A percentile compares a stretch with the other conserved stretches of the same genome.
These are phyloP conservation scores for Globisporangium uncinulatum DNA, from an alignment of 352 stramenopile genomes.

Conservation along the genomic window DNA sequence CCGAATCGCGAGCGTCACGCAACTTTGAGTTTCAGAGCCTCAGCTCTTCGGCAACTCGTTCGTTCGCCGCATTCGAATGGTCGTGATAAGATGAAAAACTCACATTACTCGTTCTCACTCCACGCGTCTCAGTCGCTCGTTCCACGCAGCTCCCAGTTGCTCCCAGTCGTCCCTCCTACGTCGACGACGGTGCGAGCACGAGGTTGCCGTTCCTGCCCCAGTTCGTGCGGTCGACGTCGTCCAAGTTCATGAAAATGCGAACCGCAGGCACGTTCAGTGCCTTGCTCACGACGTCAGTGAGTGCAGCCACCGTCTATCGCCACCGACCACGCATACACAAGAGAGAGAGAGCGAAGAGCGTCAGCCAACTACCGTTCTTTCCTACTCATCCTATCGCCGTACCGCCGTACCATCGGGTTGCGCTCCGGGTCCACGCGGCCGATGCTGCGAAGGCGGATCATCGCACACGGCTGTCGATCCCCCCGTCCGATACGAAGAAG, in stretches of 20 bases:
- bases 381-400: neutral
- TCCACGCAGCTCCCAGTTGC: no score
- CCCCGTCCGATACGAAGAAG: no score
- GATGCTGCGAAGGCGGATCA: slow-evolving; percentile 48
- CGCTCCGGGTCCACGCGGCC: slow-evolving; percentile 42
- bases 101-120: no score
- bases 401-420: slow-evolving; percentile 33
- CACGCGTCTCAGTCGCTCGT: no score
- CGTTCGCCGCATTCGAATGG: no score
- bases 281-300: slow-evolving; percentile 37
- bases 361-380: no score
- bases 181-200: slow-evolving; percentile 15
- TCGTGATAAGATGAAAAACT: no score
- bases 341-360: neutral
- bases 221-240: slow-evolving; percentile 40
- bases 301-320: slow-evolving; percentile 28
- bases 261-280: slow-evolving; percentile 29
- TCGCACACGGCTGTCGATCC: slow-evolving; percentile 36
- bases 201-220: slow-evolving; percentile 34
- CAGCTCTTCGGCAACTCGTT: no score
- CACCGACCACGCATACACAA: neutral
- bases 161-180: neutral
- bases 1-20: no score
- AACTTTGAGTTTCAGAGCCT: no score
- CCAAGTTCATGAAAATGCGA: slow-evolving; percentile 55